These are phyloP conservation scores for Collybia sordida DNA, from an alignment of 768 basidiomycete species.

Conservation along the genomic window DNA sequence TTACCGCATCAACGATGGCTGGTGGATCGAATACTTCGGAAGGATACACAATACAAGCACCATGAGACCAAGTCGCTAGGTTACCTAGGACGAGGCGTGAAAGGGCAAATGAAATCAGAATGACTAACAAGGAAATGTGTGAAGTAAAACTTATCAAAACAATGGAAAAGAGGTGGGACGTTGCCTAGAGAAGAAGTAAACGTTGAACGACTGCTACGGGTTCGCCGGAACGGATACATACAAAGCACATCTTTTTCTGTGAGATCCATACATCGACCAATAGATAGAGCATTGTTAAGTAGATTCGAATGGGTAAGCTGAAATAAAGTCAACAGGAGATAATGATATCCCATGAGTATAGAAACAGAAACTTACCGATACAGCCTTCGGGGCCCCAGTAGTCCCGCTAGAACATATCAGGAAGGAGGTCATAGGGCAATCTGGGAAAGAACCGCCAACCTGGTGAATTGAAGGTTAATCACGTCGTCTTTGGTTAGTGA, in stretches of 20 bases:
- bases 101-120: constrained; percentile 9
- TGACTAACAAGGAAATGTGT: background rate
- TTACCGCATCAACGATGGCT: constrained; percentile 70
- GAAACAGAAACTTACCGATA: constrained; percentile 52
- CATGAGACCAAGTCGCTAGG: constrained; percentile 74
- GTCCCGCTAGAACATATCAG: constrained; percentile 55
- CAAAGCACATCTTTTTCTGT: constrained; percentile 68
- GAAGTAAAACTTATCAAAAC: constrained; percentile 72
- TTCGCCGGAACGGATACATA: constrained; percentile 27
- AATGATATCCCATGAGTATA: background rate
- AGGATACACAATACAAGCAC: constrained; percentile 73
- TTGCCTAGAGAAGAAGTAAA: constrained; percentile 51
- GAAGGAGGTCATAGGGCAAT: background rate
- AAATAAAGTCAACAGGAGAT: background rate
- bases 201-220: background rate
- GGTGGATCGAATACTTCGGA: constrained; percentile 62
- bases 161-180: constrained; percentile 82
- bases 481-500: constrained; percentile 62
- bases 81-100: constrained; percentile 81
- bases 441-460: constrained; percentile 36
- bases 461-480: constrained; percentile 85
- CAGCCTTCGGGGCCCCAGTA: constrained; percentile 80
- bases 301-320: constrained; percentile 80
- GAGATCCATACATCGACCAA: constrained; percentile 70
- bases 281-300: constrained; percentile 73